Evolutionary conservation across 148 eudicot genomes (phyloP), one percentile per base, ranked within the genome.

Genomic region (Camellia japonica): DNA sequence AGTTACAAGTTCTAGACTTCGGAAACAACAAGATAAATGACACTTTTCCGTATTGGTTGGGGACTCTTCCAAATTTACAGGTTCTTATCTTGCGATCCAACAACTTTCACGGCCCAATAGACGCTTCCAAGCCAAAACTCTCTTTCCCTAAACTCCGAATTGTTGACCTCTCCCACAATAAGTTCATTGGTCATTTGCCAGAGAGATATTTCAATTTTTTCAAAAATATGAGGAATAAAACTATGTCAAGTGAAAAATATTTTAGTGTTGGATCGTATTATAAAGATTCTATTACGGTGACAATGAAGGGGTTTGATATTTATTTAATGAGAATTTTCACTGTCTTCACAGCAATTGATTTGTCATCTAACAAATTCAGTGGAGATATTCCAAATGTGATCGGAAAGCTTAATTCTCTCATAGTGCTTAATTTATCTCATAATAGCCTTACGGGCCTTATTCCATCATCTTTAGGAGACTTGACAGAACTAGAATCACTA

Each of bases 81-180:
- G 89, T 88, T 54, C 85, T 90, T 6, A 60, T 81, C 14, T 65
- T 90, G 8, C 65, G 80, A 18, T 82, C 82, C 66, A 89, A 89
- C 69, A 56, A n/a, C 6, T 79, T 89, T 20, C 60, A 69, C 42
- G 92, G 90, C 54, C 38, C 78, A 20, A 63, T 86, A 18, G 43
- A 1, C 19, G 79, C 83, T 69, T 56, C 51, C 0, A 13, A 62
- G 13, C 44, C 0, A 51, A 20, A 44, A 30, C 38, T 30, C 38
- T 1, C 38, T 1, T 82, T 85, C 86, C 84, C 84, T 59, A 12
- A 75, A 30, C 87, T 90, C 62, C 95, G 86, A 67, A 90, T 91
- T 12, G 7, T 88, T 1, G 94, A 91, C 64, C 76, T 91, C 9
- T 85, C 91, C 23, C 79, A 68, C 44, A 92, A 92, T 75, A 72